These are phyloP conservation scores for Trichophyton equinum DNA, from an alignment of 2,329 filamentous ascomycete genomes.

Conservation along the genomic window DNA sequence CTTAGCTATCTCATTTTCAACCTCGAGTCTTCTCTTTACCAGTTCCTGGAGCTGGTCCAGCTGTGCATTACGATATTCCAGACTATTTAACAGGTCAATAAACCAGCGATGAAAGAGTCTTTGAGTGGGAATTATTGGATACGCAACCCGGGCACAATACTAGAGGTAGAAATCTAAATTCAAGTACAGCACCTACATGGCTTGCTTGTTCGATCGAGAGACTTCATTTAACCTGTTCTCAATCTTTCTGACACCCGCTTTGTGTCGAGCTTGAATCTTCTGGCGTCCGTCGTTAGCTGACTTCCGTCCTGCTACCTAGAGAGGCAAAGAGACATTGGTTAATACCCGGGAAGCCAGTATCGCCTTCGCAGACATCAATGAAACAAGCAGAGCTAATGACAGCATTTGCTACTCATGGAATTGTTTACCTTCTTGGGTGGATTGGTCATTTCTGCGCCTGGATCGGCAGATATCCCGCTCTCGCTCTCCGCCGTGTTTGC, in stretches of 20 bases:
- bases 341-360: not conserved
- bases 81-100: slow-evolving; percentile 7
- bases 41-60: slow-evolving; percentile 12
- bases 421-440: slow-evolving; percentile 11
- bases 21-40: slow-evolving; percentile 12
- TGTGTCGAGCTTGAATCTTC: slow-evolving; percentile 13
- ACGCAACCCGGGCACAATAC: not conserved
- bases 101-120: not conserved
- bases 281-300: slow-evolving; percentile 8
- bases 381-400: slow-evolving; percentile 1
- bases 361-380: not conserved
- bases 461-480: not conserved
- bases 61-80: slow-evolving; percentile 8
- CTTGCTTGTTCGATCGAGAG: slow-evolving; percentile 5
- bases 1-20: slow-evolving; percentile 12
- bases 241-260: slow-evolving; percentile 8
- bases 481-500: slow-evolving; percentile 1
- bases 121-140: not conserved
- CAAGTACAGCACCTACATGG: slow-evolving; percentile 8
- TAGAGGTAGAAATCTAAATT: not conserved
- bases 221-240: slow-evolving; percentile 9
- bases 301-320: slow-evolving; percentile 10
- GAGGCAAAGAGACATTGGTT: not conserved
- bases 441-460: slow-evolving; percentile 5
- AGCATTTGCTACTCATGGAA: slow-evolving; percentile 12